These are phyloP conservation scores for Nigrospora sphaerica DNA, from an alignment of 2,329 filamentous ascomycete species.

Conservation along the genomic window DNA sequence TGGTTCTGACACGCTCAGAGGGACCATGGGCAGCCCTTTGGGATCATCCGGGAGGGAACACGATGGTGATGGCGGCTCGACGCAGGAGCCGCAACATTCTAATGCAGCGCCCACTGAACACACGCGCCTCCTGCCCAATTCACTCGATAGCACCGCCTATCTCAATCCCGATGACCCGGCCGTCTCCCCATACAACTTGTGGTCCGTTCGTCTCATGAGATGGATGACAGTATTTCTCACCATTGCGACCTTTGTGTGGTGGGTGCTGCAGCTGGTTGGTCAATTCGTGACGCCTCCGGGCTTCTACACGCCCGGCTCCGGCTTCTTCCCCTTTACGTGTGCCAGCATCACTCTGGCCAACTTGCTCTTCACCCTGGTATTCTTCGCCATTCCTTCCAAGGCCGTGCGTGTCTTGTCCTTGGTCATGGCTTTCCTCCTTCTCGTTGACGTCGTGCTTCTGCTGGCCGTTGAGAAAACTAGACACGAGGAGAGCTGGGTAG, in stretches of 20 bases:
- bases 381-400: slow-evolving; percentile 80
- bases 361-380: slow-evolving; percentile 69
- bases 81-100: slow-evolving; percentile 12
- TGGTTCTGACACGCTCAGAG: background rate
- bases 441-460: slow-evolving; percentile 74
- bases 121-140: slow-evolving; percentile 63
- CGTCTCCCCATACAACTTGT: slow-evolving; percentile 79
- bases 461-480: slow-evolving; percentile 67
- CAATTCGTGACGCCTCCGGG: slow-evolving; percentile 86
- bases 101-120: slow-evolving; percentile 38
- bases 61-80: slow-evolving; percentile 8
- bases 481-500: slow-evolving; percentile 83
- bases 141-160: slow-evolving; percentile 51
- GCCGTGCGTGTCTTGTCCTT: slow-evolving; percentile 68
- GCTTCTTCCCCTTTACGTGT: slow-evolving; percentile 84
- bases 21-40: slow-evolving; percentile 21
- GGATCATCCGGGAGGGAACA: slow-evolving; percentile 12
- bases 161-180: slow-evolving; percentile 75
- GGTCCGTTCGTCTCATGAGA: slow-evolving; percentile 76
- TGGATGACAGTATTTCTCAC: slow-evolving; percentile 73
- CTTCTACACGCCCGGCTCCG: slow-evolving; percentile 78
- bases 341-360: slow-evolving; percentile 71
- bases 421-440: slow-evolving; percentile 57
- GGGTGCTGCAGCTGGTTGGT: slow-evolving; percentile 81
- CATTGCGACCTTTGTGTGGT: slow-evolving; percentile 78